phyloP scores from a whole-genome alignment of 2,329 filamentous ascomycete genomes.

The Drechslera avenae region DNA sequence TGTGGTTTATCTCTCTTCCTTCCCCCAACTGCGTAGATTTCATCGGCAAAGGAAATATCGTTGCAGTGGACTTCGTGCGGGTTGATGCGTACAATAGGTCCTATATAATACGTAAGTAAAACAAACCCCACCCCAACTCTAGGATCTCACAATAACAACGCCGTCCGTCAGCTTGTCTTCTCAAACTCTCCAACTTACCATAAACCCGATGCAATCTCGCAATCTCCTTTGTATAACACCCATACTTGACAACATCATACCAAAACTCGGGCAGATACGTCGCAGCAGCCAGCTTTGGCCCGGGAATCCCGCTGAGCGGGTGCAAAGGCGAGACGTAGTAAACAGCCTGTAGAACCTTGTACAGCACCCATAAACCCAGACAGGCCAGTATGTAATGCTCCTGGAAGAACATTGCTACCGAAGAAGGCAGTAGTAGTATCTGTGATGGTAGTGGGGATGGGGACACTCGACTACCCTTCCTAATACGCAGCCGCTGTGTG shows the following conservation, averaged over 20 bases:
- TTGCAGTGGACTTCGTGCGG: conserved; percentile 41
- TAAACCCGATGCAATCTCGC: conserved; percentile 46
- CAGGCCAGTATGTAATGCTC: too few species aligned
- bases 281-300: conserved; percentile 43
- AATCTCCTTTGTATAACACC: conserved; percentile 43
- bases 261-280: conserved; percentile 46
- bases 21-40: conserved; percentile 36
- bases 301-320: conserved; percentile 40
- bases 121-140: too few species aligned
- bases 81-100: conserved; percentile 43
- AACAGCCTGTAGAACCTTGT: conserved; percentile 20
- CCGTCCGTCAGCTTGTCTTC: too few species aligned
- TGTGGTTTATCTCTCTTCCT: conserved; percentile 33
- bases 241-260: conserved; percentile 42
- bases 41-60: conserved; percentile 38
- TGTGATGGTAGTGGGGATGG: too few species aligned
- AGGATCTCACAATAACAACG: too few species aligned
- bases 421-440: too few species aligned
- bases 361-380: conserved; percentile 19
- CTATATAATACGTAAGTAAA: conserved; percentile 11
- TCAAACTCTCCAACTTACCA: too few species aligned
- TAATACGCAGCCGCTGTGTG: too few species aligned
- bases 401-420: too few species aligned
- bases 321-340: conserved; percentile 38
- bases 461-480: too few species aligned